Base-by-base conservation (phyloP, 139 green algal species). In the Ulvella scutata region DNA sequence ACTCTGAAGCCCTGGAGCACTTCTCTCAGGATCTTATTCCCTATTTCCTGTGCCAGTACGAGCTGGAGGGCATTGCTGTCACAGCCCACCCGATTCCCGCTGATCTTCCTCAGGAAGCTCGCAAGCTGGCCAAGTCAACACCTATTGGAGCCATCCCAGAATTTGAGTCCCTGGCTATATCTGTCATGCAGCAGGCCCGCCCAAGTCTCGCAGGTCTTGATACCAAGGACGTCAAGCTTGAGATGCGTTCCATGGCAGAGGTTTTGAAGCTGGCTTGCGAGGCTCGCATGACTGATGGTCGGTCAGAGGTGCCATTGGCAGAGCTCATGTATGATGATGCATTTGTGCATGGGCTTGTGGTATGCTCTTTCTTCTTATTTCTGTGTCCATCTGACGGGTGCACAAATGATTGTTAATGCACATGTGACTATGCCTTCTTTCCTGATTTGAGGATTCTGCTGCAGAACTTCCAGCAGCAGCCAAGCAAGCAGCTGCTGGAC, bases 301-400 rank as follows among this genome's bases (percentile, higher is more conserved):
- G 51, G 6, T 36, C 51, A 36, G 51, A 67, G 20, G 51, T 67
- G 7, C 51, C 51, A 34, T 26, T 67, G 51, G 31, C 51, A 67
- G 51, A 67, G 51, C 51, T 67, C 6, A 67, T 67, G 51, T 67
- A 67, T 67, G 51, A 67, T 67, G 51, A 67, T 67, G 51, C 51
- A 6, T 67, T 67, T 29, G 51, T 67, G 51, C 51, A 67, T 29
- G 51, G 51, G 6, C 20, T 67, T n/a, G 51, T 67, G 51, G 51
- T 67, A 29, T 29, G 40, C 17, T n/a, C 40, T 59, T 17, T 20
- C 40, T 59, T 59, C 40, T 59, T 17, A 17, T 20, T 59, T 59
- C 40, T 59, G 40, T 20, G 40, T 59, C 17, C 40, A 59, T n/a
- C n/a, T n/a, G n/a, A n/a, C n/a, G n/a, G n/a, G n/a, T n/a, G n/a